phyloP scores from a whole-genome alignment of 1,139 yeast species.

The Pichia kudriavzevii region DNA sequence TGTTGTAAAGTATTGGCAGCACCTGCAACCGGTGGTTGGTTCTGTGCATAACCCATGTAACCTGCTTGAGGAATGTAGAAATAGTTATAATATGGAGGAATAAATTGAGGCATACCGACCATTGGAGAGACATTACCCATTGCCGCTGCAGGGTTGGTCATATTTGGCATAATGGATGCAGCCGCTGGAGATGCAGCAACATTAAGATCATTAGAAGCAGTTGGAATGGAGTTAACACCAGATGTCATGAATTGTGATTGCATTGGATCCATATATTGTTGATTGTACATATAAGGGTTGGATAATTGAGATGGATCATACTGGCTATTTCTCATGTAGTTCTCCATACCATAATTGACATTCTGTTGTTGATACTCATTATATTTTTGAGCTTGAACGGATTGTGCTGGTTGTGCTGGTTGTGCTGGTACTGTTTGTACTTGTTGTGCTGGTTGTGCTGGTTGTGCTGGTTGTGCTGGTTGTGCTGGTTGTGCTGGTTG shows the following conservation, averaged over 20 bases:
- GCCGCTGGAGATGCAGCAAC: conserved; percentile 12
- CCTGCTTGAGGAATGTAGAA: conserved; percentile 12
- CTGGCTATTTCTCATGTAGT: conserved; percentile 22
- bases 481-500: conserved; percentile 11
- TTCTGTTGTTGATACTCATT: conserved; percentile 21
- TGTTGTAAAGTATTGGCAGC: conserved; percentile 20
- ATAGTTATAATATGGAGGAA: conserved; percentile 12
- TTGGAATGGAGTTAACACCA: conserved; percentile 3
- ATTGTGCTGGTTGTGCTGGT: conserved; percentile 15
- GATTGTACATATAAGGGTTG: conserved; percentile 16
- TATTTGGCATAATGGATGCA: conserved; percentile 11
- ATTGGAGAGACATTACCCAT: conserved; percentile 11
- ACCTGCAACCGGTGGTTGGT: conserved; percentile 8
- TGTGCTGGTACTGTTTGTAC: conserved; percentile 13
- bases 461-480: conserved; percentile 14
- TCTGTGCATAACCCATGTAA: conserved; percentile 11
- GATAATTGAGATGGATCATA: conserved; percentile 21
- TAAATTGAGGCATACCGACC: conserved; percentile 9
- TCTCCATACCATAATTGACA: conserved; percentile 26
- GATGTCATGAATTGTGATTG: conserved; percentile 4
- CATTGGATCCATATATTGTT: conserved; percentile 16
- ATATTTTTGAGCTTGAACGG: conserved; percentile 19
- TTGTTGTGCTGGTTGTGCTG: conserved; percentile 13
- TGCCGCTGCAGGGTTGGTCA: conserved; percentile 11
- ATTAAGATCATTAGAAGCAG: conserved; percentile 7